phyloP scores from a whole-genome alignment of 768 basidiomycete genomes.

The Boletus vinaceobasis region DNA sequence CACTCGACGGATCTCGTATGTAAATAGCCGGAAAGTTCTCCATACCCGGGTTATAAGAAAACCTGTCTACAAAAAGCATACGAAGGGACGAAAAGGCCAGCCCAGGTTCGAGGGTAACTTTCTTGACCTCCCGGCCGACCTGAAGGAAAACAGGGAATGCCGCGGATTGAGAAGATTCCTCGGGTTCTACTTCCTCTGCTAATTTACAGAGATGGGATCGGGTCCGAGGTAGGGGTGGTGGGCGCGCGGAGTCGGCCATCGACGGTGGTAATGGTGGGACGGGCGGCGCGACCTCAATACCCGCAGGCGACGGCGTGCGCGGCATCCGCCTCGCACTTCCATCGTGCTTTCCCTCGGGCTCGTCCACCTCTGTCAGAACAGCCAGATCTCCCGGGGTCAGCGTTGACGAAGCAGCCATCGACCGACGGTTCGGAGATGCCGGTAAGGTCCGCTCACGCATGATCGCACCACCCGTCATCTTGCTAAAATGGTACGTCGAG shows the following conservation, averaged over 20 bases:
- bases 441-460: conserved; percentile 47
- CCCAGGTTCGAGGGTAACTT: conserved; percentile 66
- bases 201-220: conserved; percentile 15
- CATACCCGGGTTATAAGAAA: conserved; percentile 88
- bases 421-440: conserved; percentile 57
- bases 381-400: conserved; percentile 71
- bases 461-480: conserved; percentile 69
- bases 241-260: conserved; percentile 37
- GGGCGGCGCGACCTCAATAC: conserved; percentile 26
- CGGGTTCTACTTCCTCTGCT: conserved; percentile 16
- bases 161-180: conserved; percentile 13
- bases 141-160: conserved; percentile 81
- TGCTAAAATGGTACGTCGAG: conserved; percentile 90
- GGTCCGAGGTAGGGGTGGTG: background rate
- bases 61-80: conserved; percentile 90
- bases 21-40: conserved; percentile 96
- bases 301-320: conserved; percentile 36
- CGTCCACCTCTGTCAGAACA: conserved; percentile 71
- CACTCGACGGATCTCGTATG: conserved; percentile 86
- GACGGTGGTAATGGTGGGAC: conserved; percentile 51
- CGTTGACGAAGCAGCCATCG: conserved; percentile 58
- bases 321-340: conserved; percentile 26
- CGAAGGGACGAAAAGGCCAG: conserved; percentile 73
- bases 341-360: conserved; percentile 30
- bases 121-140: conserved; percentile 88